Base-by-base conservation (phyloP, 352 stramenopile species). In the Aphanomyces astaci region DNA sequence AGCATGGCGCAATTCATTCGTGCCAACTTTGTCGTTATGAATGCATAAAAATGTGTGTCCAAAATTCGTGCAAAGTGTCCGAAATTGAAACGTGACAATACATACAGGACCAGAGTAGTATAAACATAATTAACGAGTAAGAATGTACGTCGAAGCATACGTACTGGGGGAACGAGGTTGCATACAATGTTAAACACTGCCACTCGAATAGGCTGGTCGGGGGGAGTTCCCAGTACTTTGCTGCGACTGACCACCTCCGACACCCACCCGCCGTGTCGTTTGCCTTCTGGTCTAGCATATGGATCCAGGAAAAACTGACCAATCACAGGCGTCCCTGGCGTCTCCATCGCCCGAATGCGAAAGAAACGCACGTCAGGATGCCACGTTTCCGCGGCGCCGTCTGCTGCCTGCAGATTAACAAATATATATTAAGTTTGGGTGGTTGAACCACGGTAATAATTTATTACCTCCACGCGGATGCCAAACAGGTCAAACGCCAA, bases 401-500 rank as follows among this genome's bases (percentile, higher is more conserved):
- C 86, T 0, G 81, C 84, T 5, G 79, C 77, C 48, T 55, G 28
- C 40, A n/a, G n/a, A n/a, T n/a, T n/a, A 55, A 55, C 19, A 55
- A 55, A 22, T 10, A 10, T 55, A 1, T 10, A 28, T 11, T 13
- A 10, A 55, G 17, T 28, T 28, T 55, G 40, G 22, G 15, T 15
- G 17, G 17, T n/a, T 49, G n/a, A 15, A 13, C 28, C 33, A 45
- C 1, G 10, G 15, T 30, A 45, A 0, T 46, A 63, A 25, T 10
- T 13, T 30, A 81, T 81, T 13, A 72, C 68, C 31, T 94, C 87
- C 51, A 99, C 97, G 32, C 80, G 87, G 63, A 99, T 89, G 33
- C 88, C 89, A 77, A 99, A 99, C 52, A 99, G 84, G n/a, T n/a
- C n/a, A n/a, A n/a, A n/a, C n/a, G n/a, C n/a, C n/a, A 99, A 78